Base-by-base conservation (phyloP, 2,329 filamentous ascomycete genomes). In the Xylariaceae sp. region DNA sequence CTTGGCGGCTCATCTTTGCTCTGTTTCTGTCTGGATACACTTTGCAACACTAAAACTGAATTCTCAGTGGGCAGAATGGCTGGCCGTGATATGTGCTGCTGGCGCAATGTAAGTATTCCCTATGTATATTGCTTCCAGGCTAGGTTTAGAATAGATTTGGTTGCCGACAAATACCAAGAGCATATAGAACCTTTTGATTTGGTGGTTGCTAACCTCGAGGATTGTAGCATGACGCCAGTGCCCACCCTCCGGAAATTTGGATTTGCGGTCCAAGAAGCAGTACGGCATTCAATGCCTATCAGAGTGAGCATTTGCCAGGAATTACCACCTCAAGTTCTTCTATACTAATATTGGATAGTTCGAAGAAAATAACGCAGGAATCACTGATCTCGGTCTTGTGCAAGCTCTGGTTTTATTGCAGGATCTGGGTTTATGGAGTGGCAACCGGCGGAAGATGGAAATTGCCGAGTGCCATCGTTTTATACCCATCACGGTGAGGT, bases 21-120 rank as follows among this genome's bases (percentile, higher is more conserved):
- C 80, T 48, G 70, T 81, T 0, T 79, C 77, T 37, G 70, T 72
- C 37, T 85, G 75, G 70, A 75, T 86, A 45, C 82, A 86, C 61
- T 73, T 79, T 37, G 74, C 78, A 1, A 79, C 78, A 0, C 76
- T 85, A 32, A 72, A 70, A 2, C 69, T 82, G 6, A 77, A 77
- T 16, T 66, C 68, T 3, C 71, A 79, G 46, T 72, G 72, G 48
- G 75, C 80, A 0, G 80, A 84, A 52, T 77, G 83, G 62, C 67
- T 85, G 12, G 78, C 75, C 5, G 71, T 73, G n/a, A 74, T 80
- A 3, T 74, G 78, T 0, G 77, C 82, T 3, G 74, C 74, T n/a
- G 82, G 82, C 5, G 81, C 80, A 5, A 73, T 77, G 0, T n/a
- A n/a, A n/a, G n/a, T n/a, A n/a, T n/a, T n/a, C n/a, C n/a, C n/a